Percentiles rank a stretch among this genome's conserved stretches.
These are phyloP conservation scores for Leccinum obscurum DNA, from an alignment of 768 basidiomycete species.

Conservation along the genomic window DNA sequence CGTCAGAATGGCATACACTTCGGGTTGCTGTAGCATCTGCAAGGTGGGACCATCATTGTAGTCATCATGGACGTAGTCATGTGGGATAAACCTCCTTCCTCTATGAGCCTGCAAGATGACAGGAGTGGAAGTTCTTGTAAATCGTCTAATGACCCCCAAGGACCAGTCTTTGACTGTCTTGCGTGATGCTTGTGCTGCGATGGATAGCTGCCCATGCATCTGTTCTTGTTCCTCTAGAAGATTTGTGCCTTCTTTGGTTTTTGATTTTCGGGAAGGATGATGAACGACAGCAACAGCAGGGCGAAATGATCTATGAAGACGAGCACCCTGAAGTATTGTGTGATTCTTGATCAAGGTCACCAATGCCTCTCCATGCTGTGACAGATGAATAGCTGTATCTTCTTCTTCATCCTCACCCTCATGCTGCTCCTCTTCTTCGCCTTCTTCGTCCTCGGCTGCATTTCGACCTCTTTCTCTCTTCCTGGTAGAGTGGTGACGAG, in stretches of 20 bases:
- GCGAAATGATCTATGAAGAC: no score
- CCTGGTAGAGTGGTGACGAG: background rate
- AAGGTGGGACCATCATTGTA: conserved; percentile 12
- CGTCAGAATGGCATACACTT: background rate
- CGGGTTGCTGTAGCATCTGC: conserved; percentile 9
- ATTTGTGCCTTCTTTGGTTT: background rate
- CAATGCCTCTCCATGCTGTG: background rate
- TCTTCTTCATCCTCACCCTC: background rate
- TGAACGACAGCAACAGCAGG: background rate
- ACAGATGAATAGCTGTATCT: background rate
- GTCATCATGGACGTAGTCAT: conserved; percentile 1
- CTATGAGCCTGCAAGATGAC: background rate
- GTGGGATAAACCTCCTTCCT: background rate
- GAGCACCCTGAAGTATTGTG: background rate
- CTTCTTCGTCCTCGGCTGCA: background rate
- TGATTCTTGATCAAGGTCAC: background rate
- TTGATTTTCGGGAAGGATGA: background rate
- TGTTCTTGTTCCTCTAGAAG: no score
- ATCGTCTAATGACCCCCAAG: background rate
- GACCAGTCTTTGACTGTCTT: no score
- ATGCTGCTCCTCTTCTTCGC: no score
- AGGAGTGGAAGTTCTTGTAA: background rate
- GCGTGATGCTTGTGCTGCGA: no score
- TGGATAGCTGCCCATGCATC: no score
- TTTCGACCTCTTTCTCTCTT: no score